Percentiles rank a stretch among this genome's conserved stretches.
Conservation (phyloP, 192 early-diverging fungal species). For the Neocallimastix lanati region DNA sequence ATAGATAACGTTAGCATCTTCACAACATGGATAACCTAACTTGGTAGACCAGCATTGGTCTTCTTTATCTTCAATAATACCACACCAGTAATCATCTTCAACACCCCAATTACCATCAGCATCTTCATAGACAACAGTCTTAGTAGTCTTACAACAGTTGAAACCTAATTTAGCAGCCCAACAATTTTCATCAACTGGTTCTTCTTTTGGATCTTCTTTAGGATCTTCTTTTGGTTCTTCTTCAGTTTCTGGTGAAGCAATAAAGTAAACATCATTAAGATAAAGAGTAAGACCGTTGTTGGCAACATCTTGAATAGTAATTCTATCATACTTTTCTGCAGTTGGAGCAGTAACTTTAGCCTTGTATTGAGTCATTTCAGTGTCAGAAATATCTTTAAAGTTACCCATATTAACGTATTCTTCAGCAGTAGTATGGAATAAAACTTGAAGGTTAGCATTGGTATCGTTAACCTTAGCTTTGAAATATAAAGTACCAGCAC, state of each 20-base stretch:
- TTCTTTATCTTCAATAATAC: not conserved
- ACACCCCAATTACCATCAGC: not conserved
- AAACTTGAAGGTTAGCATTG: not conserved
- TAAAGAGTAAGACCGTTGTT: not conserved
- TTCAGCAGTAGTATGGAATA: not conserved
- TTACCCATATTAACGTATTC: not conserved
- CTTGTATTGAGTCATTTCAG: not conserved
- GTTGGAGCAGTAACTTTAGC: not conserved
- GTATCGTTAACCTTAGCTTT: not conserved
- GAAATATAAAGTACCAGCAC: not conserved
- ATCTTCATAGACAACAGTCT: not conserved
- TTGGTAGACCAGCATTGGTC: not conserved
- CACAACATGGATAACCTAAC: not conserved
- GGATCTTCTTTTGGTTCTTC: not conserved
- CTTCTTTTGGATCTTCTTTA: not conserved
- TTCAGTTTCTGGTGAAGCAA: not conserved
- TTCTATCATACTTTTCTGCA: not conserved
- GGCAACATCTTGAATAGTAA: not conserved
- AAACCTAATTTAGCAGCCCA: not conserved
- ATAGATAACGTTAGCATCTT: not conserved
- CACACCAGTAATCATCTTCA: not conserved
- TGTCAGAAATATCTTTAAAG: not conserved
- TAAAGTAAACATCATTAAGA: not conserved
- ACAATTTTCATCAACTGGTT: not conserved
- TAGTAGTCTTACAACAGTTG: not conserved